Evolutionary conservation across 768 basidiomycete genomes (phyloP).

Genomic region (Lactifluus volemus): DNA sequence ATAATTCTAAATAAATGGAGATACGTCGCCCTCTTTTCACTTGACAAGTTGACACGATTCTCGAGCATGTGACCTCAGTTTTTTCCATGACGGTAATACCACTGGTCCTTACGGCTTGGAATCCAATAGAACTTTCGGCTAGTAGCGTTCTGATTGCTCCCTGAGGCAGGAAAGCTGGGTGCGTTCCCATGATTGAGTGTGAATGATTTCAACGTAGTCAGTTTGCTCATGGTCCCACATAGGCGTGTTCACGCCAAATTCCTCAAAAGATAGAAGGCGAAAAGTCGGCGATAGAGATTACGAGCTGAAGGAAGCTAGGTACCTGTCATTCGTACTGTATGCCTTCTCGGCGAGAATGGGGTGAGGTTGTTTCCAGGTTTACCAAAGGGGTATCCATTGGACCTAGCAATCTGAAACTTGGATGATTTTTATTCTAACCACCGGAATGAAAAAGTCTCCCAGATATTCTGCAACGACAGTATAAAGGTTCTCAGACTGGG

Average conservation of each 20-base stretch:
- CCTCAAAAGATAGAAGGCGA: neutral
- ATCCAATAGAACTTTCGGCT: slow-evolving; percentile 7
- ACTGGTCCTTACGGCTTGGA: neutral
- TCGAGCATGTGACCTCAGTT: neutral
- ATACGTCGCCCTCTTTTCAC: neutral
- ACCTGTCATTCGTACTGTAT: neutral
- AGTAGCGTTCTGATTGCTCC: neutral
- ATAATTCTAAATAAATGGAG: neutral
- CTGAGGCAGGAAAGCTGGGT: neutral
- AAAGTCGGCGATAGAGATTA: slow-evolving; percentile 10
- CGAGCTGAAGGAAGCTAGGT: neutral
- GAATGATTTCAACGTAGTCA: neutral
- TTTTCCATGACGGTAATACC: slow-evolving; percentile 5
- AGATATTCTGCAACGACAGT: slow-evolving; percentile 1
- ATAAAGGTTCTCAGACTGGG: neutral
- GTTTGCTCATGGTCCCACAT: neutral
- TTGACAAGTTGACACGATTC: neutral
- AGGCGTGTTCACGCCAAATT: slow-evolving; percentile 1
- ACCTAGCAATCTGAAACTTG: slow-evolving; percentile 1
- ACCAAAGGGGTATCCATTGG: neutral
- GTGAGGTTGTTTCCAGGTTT: neutral
- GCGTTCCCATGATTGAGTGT: slow-evolving; percentile 2
- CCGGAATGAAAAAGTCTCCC: neutral
- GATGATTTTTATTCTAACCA: neutral
- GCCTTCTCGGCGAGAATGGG: neutral